Evolutionary conservation across 768 basidiomycete species (phyloP).

Genomic region (Polyporus arcularius): DNA sequence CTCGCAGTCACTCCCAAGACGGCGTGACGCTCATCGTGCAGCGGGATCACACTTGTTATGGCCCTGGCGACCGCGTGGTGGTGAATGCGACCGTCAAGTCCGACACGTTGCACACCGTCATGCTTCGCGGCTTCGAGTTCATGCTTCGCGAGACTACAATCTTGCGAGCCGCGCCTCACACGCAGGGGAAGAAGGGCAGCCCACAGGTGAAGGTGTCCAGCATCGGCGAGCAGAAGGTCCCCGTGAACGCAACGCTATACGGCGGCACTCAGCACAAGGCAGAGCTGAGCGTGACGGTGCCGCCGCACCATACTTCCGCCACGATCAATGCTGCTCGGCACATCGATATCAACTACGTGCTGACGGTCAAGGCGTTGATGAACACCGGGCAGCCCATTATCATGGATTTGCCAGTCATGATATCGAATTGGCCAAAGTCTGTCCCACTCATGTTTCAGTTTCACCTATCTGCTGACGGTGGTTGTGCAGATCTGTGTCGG

Average conservation of each 20-base stretch:
- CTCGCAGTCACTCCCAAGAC: constrained; percentile 63
- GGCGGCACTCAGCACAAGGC: constrained; percentile 70
- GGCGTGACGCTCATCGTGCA: constrained; percentile 76
- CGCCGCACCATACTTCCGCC: constrained; percentile 74
- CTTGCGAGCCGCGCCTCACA: constrained; percentile 63
- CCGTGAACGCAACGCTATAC: constrained; percentile 72
- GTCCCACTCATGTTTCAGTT: constrained; percentile 31
- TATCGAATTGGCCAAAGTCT: constrained; percentile 86
- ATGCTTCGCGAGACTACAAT: constrained; percentile 76
- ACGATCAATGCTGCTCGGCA: constrained; percentile 81
- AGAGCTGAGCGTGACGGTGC: constrained; percentile 72
- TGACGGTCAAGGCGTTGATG: constrained; percentile 77
- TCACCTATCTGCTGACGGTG: background rate
- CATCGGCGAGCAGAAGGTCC: constrained; percentile 71
- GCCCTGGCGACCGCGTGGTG: constrained; percentile 80
- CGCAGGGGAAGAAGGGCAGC: constrained; percentile 55
- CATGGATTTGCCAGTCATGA: constrained; percentile 76
- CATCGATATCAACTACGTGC: constrained; percentile 82
- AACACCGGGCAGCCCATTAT: constrained; percentile 63
- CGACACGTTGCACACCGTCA: constrained; percentile 63
- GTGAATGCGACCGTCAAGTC: constrained; percentile 74
- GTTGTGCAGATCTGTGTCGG: constrained; percentile 61
- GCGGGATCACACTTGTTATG: constrained; percentile 77
- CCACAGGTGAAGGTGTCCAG: constrained; percentile 55
- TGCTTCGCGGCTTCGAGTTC: constrained; percentile 84